These are phyloP conservation scores for Boehmeria nivea DNA, from an alignment of 306 rosid species.

Conservation along the genomic window DNA sequence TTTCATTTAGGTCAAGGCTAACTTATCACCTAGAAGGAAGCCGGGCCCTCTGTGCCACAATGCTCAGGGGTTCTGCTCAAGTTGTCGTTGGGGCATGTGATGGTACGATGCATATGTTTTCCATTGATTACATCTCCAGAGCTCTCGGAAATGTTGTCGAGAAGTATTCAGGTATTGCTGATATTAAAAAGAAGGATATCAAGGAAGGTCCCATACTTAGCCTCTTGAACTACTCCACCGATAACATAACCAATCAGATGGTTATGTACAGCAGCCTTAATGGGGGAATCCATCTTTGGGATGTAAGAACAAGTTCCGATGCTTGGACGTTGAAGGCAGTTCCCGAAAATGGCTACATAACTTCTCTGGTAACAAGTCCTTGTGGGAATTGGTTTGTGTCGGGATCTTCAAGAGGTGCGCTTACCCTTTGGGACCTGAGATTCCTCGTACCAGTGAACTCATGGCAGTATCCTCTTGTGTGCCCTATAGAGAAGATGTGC, in stretches of 20 bases:
- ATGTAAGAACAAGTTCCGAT: slow-evolving; percentile 67
- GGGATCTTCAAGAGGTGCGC: slow-evolving; percentile 88
- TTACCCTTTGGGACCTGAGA: slow-evolving; percentile 97
- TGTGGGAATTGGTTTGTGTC: slow-evolving; percentile 96
- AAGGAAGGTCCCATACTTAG: slow-evolving; percentile 86
- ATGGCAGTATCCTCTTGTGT: slow-evolving; percentile 78
- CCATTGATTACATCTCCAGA: slow-evolving; percentile 83
- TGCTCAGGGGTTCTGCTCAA: slow-evolving; percentile 83
- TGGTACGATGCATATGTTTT: slow-evolving; percentile 82
- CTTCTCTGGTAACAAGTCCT: slow-evolving; percentile 69
- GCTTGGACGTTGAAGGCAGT: slow-evolving; percentile 70
- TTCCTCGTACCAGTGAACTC: slow-evolving; percentile 82
- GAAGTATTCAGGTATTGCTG: slow-evolving; percentile 91
- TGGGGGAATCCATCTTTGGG: slow-evolving; percentile 96
- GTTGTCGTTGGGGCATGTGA: slow-evolving; percentile 94
- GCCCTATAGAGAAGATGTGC: slow-evolving; percentile 87
- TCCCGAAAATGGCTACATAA: slow-evolving; percentile 86
- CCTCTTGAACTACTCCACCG: slow-evolving; percentile 61
- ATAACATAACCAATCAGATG: slow-evolving; percentile 44
- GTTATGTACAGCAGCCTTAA: slow-evolving; percentile 91
- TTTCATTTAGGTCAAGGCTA: slow-evolving; percentile 88
- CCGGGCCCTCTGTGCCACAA: slow-evolving; percentile 73
- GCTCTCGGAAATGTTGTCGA: slow-evolving; percentile 86
- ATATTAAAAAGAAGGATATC: slow-evolving; percentile 77
- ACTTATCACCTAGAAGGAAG: slow-evolving; percentile 97